phyloP scores from a whole-genome alignment of 495 filamentous ascomycete genomes.

The Daldinia decipiens region DNA sequence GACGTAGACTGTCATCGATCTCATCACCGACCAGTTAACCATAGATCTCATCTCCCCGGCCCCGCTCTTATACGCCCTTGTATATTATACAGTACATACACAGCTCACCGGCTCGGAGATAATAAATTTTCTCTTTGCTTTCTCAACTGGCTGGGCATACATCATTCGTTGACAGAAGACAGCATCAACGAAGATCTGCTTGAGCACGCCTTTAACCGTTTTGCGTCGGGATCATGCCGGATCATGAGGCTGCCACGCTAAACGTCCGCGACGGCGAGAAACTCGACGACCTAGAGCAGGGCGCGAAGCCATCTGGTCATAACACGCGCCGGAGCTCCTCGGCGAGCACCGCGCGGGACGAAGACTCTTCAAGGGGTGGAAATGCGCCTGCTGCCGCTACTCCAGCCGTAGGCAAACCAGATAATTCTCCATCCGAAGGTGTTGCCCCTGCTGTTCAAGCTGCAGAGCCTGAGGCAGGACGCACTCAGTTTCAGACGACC shows the following conservation, averaged over 20 bases:
- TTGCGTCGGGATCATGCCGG: constrained; percentile 26
- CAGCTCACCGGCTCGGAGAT: constrained; percentile 2
- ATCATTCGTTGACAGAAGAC: constrained; percentile 11
- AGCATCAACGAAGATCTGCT: constrained; percentile 9
- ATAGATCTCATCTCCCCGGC: neutral
- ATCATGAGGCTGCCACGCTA: constrained; percentile 33
- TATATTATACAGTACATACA: neutral
- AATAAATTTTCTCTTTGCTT: constrained; percentile 6
- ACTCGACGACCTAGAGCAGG: constrained; percentile 33
- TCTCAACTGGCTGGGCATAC: neutral
- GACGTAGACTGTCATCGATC: neutral
- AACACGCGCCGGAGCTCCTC: constrained; percentile 29
- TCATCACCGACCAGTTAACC: neutral
- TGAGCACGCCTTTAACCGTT: neutral
- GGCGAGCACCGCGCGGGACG: constrained; percentile 29
- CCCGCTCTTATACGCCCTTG: neutral
- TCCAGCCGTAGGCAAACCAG: neutral
- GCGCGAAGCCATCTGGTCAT: constrained; percentile 14
- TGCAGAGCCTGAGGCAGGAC: constrained; percentile 47
- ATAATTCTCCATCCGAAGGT: neutral
- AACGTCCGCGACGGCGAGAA: constrained; percentile 40
- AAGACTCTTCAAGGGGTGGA: constrained; percentile 6
- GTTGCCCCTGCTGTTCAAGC: constrained; percentile 12
- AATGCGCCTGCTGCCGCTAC: neutral
- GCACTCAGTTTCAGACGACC: constrained; percentile 50